A percentile compares a stretch with the other conserved stretches of the same genome.
phyloP scores from a whole-genome alignment of 768 basidiomycete genomes.

The Solioccasus polychromus region DNA sequence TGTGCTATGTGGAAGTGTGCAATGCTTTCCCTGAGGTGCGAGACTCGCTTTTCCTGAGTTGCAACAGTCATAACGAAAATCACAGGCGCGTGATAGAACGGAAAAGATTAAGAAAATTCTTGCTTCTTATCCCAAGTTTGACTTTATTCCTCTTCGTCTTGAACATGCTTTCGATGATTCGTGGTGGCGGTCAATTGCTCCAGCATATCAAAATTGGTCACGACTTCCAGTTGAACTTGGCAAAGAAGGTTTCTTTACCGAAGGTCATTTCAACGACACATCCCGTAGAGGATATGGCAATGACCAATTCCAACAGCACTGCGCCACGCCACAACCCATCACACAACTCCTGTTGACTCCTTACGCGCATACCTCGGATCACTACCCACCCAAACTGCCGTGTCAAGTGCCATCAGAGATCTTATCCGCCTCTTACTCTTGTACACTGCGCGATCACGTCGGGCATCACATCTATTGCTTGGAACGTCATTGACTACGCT shows the following conservation, averaged over 20 bases:
- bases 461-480: conserved; percentile 73
- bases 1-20: conserved; percentile 72
- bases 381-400: conserved; percentile 73
- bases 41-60: conserved; percentile 7
- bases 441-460: conserved; percentile 54
- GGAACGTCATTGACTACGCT: conserved; percentile 79
- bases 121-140: conserved; percentile 45
- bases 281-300: conserved; percentile 3
- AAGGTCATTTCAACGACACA: conserved; percentile 17
- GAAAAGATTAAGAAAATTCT: conserved; percentile 49
- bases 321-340: conserved; percentile 9
- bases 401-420: conserved; percentile 53
- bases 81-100: conserved; percentile 53
- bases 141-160: conserved; percentile 61
- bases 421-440: conserved; percentile 69
- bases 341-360: conserved; percentile 26
- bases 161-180: conserved; percentile 69
- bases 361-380: conserved; percentile 55
- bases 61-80: conserved; percentile 8
- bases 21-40: conserved; percentile 60
- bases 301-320: conserved; percentile 17
- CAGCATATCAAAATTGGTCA: conserved; percentile 20
- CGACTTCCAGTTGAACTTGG: conserved; percentile 46
- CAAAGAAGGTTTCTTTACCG: conserved; percentile 47
- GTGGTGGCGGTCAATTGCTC: conserved; percentile 61